Evolutionary conservation across 768 basidiomycete genomes (phyloP).

Genomic region (Rubroboletus pulcherrimus): DNA sequence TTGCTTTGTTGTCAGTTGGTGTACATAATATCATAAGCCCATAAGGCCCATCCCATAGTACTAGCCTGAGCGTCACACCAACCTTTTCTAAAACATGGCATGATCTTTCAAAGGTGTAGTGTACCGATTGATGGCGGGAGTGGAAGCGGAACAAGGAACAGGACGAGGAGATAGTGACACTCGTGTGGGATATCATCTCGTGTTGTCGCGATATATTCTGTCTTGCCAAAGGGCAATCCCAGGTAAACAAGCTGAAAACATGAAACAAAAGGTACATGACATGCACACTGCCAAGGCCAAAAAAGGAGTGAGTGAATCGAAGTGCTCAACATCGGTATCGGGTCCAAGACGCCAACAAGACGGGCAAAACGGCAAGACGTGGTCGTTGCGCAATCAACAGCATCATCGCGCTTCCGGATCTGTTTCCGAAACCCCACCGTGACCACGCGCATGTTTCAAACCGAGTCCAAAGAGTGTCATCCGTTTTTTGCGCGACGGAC

Average conservation of each 20-base stretch:
- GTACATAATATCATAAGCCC: not conserved
- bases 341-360: not conserved
- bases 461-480: constrained; percentile 22
- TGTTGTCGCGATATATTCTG: not conserved
- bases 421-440: not conserved
- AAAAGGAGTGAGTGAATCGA: not conserved
- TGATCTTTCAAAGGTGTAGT: not conserved
- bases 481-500: constrained; percentile 16
- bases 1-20: not conserved
- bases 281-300: not conserved
- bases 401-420: constrained; percentile 4
- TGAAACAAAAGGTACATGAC: constrained; percentile 3
- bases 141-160: not conserved
- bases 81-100: not conserved
- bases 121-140: not conserved
- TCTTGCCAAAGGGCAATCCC: not conserved
- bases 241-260: constrained; percentile 15
- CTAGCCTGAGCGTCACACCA: not conserved
- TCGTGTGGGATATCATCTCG: not conserved
- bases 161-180: not conserved
- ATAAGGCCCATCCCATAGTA: too few relatives aligned
- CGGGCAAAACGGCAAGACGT: not conserved
- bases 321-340: not conserved
- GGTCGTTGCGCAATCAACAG: not conserved
- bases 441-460: constrained; percentile 2